Evolutionary conservation across 2,329 filamentous ascomycete species (phyloP).

Genomic region (Tolypocladium ovalisporum): DNA sequence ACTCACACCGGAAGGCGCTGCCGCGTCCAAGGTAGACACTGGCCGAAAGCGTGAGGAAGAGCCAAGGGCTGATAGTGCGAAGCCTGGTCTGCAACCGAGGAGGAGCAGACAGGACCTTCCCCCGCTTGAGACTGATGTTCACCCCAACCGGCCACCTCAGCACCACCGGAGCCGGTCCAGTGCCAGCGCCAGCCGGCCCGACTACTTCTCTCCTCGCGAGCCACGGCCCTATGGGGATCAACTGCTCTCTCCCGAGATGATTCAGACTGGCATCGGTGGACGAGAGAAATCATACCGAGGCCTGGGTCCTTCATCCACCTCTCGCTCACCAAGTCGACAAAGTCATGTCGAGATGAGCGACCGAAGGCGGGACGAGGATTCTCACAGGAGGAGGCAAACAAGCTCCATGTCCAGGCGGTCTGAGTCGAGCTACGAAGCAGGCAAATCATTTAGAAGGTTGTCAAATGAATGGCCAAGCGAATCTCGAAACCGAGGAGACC

Average conservation of each 20-base stretch:
- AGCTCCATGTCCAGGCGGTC: conserved; percentile 13
- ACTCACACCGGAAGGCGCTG: neutral
- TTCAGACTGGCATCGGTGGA: conserved; percentile 27
- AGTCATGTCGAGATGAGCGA: conserved; percentile 17
- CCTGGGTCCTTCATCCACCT: conserved; percentile 12
- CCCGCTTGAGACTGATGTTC: conserved; percentile 30
- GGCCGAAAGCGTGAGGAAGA: neutral
- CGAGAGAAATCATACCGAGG: conserved; percentile 31
- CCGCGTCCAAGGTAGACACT: neutral
- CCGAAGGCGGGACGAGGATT: conserved; percentile 12
- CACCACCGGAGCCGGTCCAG: conserved; percentile 26
- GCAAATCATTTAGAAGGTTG: conserved; percentile 13
- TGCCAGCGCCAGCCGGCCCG: conserved; percentile 17
- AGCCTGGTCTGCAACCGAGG: conserved; percentile 14
- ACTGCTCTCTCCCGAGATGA: conserved; percentile 29
- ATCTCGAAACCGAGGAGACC: conserved; percentile 14
- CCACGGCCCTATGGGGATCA: conserved; percentile 19
- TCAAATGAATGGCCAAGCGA: conserved; percentile 23
- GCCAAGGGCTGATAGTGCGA: conserved; percentile 1
- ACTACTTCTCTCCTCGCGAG: conserved; percentile 19
- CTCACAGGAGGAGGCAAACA: conserved; percentile 14
- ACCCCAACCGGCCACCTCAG: conserved; percentile 13
- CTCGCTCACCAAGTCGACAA: conserved; percentile 21
- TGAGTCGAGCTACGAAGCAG: conserved; percentile 13
- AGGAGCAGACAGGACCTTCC: conserved; percentile 30